Evolutionary conservation across 2,329 filamentous ascomycete genomes (phyloP), one percentile per base, ranked within the genome.

Genomic region (Cladophialophora exuberans): DNA sequence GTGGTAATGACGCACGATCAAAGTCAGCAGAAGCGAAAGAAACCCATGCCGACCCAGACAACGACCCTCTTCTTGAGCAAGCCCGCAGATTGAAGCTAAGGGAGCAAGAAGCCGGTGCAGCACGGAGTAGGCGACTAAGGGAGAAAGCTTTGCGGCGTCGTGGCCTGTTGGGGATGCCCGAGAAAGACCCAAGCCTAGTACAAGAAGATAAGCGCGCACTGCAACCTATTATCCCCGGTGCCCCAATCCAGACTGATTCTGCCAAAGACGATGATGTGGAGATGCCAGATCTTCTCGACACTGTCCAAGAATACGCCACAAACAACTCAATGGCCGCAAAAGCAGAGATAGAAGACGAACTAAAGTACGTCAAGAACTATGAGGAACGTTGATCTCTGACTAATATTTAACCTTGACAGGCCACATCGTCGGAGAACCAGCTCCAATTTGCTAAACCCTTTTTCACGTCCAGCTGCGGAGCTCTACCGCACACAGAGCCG

Each of bases 401-500:
- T 23, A 25, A 50, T 7, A 9, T 10, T 5, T 55, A 28, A 39
- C n/a, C 6, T n/a, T 11, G 23, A 30, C 15, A 54, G 45, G 30
- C 46, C 22, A 28, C 15, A 28, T 25, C 56, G 39, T 15, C 36
- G 26, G 11, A 36, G 13, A 33, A 17, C n/a, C 17, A 17, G 18
- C n/a, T 30, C 45, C 6, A 33, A 28, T 18, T 26, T 33, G 13
- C 23, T 48, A 17, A 55, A 52, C 25, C 46, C 54, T 30, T 22
- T 39, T 17, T 45, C 57, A 33, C 47, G 48, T 23, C 43, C 18
- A 31, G 54, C 57, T 11, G 57, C 54, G 20, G 51, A 60, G 31
- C 35, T 28, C 30, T 54, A 30, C 35, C 30, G 52, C 13, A 54
- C 44, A 3, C 58, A 52, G 41, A 43, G 39, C 15, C 51, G 49